These are phyloP conservation scores for Thelonectria blattea DNA, from an alignment of 2,329 filamentous ascomycete species.

Conservation along the genomic window DNA sequence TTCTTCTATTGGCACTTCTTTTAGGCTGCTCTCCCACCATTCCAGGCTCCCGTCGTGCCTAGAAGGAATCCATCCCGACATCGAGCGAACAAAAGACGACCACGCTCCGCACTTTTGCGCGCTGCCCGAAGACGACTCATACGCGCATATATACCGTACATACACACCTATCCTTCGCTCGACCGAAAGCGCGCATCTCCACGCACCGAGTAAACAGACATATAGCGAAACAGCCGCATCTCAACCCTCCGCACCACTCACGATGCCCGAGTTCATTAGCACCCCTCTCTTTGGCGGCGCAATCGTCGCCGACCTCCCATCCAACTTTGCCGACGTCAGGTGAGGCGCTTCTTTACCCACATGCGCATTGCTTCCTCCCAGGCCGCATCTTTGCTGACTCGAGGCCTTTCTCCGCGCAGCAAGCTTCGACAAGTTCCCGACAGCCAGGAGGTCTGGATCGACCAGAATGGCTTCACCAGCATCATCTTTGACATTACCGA, in stretches of 20 bases:
- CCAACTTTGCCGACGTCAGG: conserved; percentile 76
- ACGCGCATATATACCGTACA: neutral
- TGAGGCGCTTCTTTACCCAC: conserved; percentile 43
- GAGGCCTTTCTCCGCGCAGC: conserved; percentile 49
- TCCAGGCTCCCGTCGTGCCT: conserved; percentile 24
- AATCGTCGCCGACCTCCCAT: conserved; percentile 70
- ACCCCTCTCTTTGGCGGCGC: conserved; percentile 76
- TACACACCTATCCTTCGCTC: neutral
- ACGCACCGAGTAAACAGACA: neutral
- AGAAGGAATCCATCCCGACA: neutral
- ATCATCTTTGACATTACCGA: conserved; percentile 92
- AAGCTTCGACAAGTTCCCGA: conserved; percentile 78
- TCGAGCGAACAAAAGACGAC: neutral
- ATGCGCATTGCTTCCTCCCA: conserved; percentile 19
- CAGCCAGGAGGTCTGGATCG: conserved; percentile 92
- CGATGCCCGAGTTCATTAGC: conserved; percentile 61
- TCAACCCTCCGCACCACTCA: conserved; percentile 13
- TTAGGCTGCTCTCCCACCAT: conserved; percentile 18
- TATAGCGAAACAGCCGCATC: neutral
- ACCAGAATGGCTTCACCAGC: conserved; percentile 80
- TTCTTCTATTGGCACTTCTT: conserved; percentile 3
- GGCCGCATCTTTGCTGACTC: conserved; percentile 16
- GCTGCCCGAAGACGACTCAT: neutral
- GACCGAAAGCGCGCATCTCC: neutral
- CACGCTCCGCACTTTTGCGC: neutral